Evolutionary conservation across 192 early-diverging fungal genomes (phyloP).

Genomic region (Backusella sp.): DNA sequence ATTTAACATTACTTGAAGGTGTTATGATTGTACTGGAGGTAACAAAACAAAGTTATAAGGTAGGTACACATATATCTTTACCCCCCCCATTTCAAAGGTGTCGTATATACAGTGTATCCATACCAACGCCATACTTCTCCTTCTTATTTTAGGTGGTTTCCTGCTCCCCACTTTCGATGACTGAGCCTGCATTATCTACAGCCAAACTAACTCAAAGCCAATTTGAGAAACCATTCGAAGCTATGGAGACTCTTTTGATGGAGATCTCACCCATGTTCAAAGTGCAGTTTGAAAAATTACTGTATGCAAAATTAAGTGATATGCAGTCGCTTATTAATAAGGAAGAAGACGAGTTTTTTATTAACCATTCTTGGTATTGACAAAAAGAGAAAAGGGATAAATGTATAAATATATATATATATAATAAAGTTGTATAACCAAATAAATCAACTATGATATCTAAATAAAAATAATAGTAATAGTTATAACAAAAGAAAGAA

Average conservation of each 20-base stretch:
- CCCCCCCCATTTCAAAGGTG: background rate
- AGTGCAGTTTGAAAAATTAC: conserved; percentile 27
- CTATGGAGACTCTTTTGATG: conserved; percentile 38
- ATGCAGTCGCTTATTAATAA: conserved; percentile 8
- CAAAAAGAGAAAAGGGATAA: background rate
- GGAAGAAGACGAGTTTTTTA: background rate
- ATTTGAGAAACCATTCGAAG: conserved; percentile 31
- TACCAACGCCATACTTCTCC: background rate
- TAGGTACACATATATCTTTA: background rate
- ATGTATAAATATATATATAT: background rate
- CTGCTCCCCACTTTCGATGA: background rate
- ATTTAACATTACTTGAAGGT: conserved; percentile 24
- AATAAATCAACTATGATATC: background rate
- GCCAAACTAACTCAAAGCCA: background rate
- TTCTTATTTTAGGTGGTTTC: background rate
- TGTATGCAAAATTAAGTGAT: conserved; percentile 25
- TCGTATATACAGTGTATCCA: background rate
- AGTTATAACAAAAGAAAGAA: background rate
- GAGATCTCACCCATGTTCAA: conserved; percentile 30
- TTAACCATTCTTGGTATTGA: background rate
- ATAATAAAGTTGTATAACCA: background rate
- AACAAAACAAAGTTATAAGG: conserved; percentile 20
- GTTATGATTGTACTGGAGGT: conserved; percentile 27
- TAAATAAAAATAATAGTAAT: background rate
- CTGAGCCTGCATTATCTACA: background rate